Evolutionary conservation across 169 alveolate species (phyloP).

Genomic region (Miamiensis avidus): DNA sequence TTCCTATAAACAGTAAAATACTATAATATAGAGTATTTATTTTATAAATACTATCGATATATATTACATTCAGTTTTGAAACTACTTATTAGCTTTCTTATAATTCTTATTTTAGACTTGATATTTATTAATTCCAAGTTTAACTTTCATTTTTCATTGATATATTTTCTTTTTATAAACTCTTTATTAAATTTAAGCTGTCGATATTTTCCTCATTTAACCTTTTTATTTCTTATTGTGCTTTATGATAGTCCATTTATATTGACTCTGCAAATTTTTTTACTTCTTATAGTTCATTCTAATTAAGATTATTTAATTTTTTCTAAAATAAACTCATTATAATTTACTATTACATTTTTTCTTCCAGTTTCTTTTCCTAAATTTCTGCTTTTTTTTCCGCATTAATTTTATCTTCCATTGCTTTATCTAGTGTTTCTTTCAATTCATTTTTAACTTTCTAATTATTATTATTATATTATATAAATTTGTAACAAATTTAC

Average conservation of each 20-base stretch:
- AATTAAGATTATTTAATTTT: too few species aligned
- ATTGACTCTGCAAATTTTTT: not conserved
- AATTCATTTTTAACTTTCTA: not conserved
- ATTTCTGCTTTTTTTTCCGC: not conserved
- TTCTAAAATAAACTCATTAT: too few species aligned
- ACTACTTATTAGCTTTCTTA: not conserved
- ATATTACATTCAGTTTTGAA: not conserved
- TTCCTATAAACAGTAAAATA: not conserved
- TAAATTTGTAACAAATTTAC: not conserved
- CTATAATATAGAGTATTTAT: too few species aligned
- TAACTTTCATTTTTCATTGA: not conserved
- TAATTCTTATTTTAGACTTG: too few species aligned
- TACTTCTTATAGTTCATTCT: not conserved
- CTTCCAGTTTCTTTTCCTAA: not conserved
- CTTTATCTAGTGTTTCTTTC: not conserved
- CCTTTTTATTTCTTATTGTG: not conserved
- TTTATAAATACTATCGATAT: not conserved
- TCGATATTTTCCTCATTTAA: not conserved
- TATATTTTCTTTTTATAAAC: not conserved
- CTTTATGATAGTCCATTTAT: not conserved
- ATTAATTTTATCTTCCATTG: not conserved
- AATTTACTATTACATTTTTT: not conserved
- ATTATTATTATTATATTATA: too few species aligned
- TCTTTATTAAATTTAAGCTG: not conserved
- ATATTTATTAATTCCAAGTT: not conserved